Evolutionary conservation across 2,329 filamentous ascomycete species (phyloP), one percentile per base, ranked within the genome.

Genomic region (Neoarthrinium moseri): DNA sequence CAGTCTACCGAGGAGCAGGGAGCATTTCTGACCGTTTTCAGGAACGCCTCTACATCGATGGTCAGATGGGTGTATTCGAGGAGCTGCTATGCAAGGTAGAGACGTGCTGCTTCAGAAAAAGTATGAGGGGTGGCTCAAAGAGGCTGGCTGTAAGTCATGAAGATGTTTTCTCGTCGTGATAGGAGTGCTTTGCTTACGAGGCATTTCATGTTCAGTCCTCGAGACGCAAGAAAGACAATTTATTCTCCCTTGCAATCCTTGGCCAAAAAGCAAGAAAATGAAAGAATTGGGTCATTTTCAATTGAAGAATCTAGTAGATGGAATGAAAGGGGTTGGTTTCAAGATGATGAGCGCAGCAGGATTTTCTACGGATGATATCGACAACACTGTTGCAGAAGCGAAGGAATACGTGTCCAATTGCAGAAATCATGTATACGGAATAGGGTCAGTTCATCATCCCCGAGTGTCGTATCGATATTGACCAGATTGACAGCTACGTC

Each of bases 131-230:
- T 38, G 35, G 35, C 18, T 38, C n/a, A 22, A 21, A 11, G 35
- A 38, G 18, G 21, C 35, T 15, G 35, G 35, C 6, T 38, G 35
- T 38, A 38, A 38, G 35, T n/a, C n/a, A n/a, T n/a, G n/a, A n/a
- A n/a, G n/a, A n/a, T n/a, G n/a, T n/a, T n/a, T n/a, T n/a, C n/a
- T n/a, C n/a, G n/a, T n/a, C n/a, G n/a, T n/a, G n/a, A n/a, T n/a
- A n/a, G n/a, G n/a, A n/a, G n/a, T n/a, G n/a, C n/a, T n/a, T n/a
- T n/a, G n/a, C n/a, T n/a, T n/a, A n/a, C n/a, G n/a, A n/a, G n/a
- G n/a, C n/a, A n/a, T n/a, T n/a, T n/a, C n/a, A n/a, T n/a, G n/a
- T n/a, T n/a, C n/a, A n/a, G n/a, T n/a, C n/a, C n/a, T n/a, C n/a
- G n/a, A n/a, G n/a, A n/a, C n/a, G n/a, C n/a, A n/a, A n/a, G n/a